Conservation (phyloP, 116 monocot genomes). For the Trichopus zeylanicus region DNA sequence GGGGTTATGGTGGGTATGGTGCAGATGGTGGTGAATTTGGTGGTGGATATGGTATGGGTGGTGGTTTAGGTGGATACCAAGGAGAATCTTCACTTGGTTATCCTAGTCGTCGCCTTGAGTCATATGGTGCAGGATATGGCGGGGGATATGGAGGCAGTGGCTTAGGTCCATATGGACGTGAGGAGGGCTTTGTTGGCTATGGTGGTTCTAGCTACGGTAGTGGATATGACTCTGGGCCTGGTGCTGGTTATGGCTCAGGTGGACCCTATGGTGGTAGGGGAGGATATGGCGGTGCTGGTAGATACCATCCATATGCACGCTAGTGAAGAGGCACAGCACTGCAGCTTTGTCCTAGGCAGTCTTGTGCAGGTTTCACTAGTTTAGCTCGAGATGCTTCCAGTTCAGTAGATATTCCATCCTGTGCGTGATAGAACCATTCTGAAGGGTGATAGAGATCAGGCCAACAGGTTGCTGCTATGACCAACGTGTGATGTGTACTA, state of each 20-base stretch:
- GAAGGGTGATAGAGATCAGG: background rate
- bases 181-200: conserved; percentile 42
- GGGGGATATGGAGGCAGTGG: conserved; percentile 36
- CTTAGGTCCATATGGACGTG: conserved; percentile 50
- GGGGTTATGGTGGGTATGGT: conserved; percentile 40
- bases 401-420: conserved; percentile 1
- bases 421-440: background rate
- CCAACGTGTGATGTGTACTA: background rate
- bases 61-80: conserved; percentile 25
- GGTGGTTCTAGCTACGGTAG: conserved; percentile 54
- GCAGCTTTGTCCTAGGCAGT: background rate
- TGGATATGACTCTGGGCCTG: conserved; percentile 44
- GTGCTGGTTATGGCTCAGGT: conserved; percentile 48
- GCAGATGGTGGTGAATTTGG: conserved; percentile 28
- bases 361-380: conserved; percentile 2
- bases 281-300: conserved; percentile 26
- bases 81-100: conserved; percentile 25
- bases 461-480: background rate
- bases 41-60: conserved; percentile 17
- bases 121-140: conserved; percentile 26
- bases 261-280: conserved; percentile 40
- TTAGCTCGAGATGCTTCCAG: background rate
- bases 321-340: conserved; percentile 13
- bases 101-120: conserved; percentile 22
- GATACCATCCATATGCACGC: conserved; percentile 85